These are phyloP conservation scores for Backusella mclennaniae DNA, from an alignment of 192 early-diverging fungal genomes.

Conservation along the genomic window DNA sequence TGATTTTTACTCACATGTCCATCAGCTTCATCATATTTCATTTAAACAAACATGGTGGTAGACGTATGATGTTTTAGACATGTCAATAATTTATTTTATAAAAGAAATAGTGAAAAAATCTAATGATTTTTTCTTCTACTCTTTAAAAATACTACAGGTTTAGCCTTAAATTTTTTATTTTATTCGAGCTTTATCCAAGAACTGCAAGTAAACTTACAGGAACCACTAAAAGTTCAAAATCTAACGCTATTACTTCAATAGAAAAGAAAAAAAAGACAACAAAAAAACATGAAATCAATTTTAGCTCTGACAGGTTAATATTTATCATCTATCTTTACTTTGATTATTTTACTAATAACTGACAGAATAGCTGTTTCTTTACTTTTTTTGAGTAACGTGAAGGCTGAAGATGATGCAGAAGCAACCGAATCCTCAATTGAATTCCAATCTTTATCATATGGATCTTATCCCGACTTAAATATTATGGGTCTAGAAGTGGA, in stretches of 20 bases:
- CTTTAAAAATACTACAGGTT: too few relatives aligned
- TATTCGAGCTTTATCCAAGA: too few relatives aligned
- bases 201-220: too few relatives aligned
- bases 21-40: background rate
- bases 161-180: background rate
- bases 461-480: background rate
- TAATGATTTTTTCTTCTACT: background rate
- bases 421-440: background rate
- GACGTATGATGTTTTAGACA: background rate
- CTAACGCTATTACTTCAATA: too few relatives aligned
- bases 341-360: background rate
- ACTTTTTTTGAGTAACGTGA: background rate
- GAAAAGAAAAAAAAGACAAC: too few relatives aligned
- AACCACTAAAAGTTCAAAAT: too few relatives aligned
- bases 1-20: background rate
- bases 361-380: background rate
- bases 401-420: background rate
- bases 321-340: too few relatives aligned
- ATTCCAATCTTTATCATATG: background rate
- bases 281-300: background rate
- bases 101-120: background rate
- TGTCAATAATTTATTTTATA: background rate
- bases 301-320: background rate
- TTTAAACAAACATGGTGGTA: background rate
- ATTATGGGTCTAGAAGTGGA: background rate